These are phyloP conservation scores for Friedmanniomyces simplex DNA, from an alignment of 495 filamentous ascomycete species.

Conservation along the genomic window DNA sequence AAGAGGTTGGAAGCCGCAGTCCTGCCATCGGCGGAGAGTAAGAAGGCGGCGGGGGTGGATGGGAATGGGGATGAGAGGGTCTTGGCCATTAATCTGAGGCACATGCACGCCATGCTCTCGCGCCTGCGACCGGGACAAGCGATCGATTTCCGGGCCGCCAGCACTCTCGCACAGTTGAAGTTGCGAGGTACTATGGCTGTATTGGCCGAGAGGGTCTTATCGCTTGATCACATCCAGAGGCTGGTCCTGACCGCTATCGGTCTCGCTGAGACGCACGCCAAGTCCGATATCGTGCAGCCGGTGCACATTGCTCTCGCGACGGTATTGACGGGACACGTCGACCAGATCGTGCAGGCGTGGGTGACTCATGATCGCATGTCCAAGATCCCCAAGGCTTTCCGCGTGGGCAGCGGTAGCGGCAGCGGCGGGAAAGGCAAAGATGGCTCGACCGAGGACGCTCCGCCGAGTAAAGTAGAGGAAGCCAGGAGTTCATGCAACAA, in stretches of 20 bases:
- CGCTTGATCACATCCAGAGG: constrained; percentile 29
- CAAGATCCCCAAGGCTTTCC: constrained; percentile 9
- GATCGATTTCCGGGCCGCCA: neutral
- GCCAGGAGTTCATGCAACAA: constrained; percentile 41
- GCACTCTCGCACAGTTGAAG: constrained; percentile 2
- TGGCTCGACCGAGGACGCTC: constrained; percentile 19
- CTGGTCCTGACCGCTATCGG: constrained; percentile 29
- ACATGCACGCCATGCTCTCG: constrained; percentile 56
- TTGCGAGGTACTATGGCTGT: neutral
- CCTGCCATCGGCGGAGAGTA: too few species aligned
- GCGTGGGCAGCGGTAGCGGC: constrained; percentile 7
- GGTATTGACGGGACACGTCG: neutral
- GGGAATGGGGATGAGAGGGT: constrained; percentile 35
- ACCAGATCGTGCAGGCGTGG: neutral
- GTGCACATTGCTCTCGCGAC: constrained; percentile 23
- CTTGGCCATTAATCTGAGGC: constrained; percentile 55
- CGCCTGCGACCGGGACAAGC: constrained; percentile 17
- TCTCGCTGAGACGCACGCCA: neutral
- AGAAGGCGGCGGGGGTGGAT: neutral
- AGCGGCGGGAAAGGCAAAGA: constrained; percentile 25
- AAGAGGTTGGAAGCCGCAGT: neutral
- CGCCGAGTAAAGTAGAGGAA: constrained; percentile 4
- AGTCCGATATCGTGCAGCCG: constrained; percentile 5
- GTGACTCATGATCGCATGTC: neutral
- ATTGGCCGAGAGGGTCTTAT: constrained; percentile 19